Percentiles rank a stretch among this genome's conserved stretches.
Conservation (phyloP, 163 green algal species). For the Scenedesmus sp. region DNA sequence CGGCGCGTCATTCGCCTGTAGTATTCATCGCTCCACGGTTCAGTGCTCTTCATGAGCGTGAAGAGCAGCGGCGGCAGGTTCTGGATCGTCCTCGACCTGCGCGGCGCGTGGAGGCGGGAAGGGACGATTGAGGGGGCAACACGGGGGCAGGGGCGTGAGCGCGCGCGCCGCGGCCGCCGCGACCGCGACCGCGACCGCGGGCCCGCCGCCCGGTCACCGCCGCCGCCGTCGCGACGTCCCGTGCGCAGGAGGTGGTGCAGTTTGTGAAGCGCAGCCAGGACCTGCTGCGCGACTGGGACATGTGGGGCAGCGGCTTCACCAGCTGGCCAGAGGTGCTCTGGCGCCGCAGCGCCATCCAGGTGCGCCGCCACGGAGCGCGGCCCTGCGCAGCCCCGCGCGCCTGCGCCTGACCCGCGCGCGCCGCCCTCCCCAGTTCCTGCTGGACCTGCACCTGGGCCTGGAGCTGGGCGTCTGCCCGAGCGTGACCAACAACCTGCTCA, state of each 20-base stretch:
- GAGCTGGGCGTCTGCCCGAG: not conserved
- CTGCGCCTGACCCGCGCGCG: too few relatives aligned
- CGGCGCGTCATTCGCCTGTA: too few relatives aligned
- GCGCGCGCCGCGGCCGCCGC: too few relatives aligned
- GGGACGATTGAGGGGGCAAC: not conserved
- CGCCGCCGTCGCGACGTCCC: too few relatives aligned
- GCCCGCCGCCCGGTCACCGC: too few relatives aligned
- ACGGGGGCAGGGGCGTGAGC: too few relatives aligned
- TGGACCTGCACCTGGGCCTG: slow-evolving; percentile 8
- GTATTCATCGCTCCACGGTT: slow-evolving; percentile 83
- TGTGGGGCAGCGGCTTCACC: slow-evolving; percentile 33
- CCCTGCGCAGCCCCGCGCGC: too few relatives aligned
- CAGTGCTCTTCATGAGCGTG: slow-evolving; percentile 91
- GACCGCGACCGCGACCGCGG: too few relatives aligned
- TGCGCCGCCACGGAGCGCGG: too few relatives aligned
- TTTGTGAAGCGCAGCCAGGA: not conserved
- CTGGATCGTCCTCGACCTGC: slow-evolving; percentile 77
- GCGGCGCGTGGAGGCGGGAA: not conserved
- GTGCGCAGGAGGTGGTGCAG: not conserved
- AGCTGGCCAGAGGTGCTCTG: slow-evolving; percentile 28
- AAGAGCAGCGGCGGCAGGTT: slow-evolving; percentile 83
- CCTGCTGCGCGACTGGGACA: slow-evolving; percentile 17
- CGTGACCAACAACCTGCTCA: not conserved
- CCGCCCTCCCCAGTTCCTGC: slow-evolving; percentile 41
- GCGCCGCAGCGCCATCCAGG: slow-evolving; percentile 25